These are phyloP conservation scores for Pseudozyma sp. DNA, from an alignment of 1,284 basidiomycete species.

Conservation along the genomic window DNA sequence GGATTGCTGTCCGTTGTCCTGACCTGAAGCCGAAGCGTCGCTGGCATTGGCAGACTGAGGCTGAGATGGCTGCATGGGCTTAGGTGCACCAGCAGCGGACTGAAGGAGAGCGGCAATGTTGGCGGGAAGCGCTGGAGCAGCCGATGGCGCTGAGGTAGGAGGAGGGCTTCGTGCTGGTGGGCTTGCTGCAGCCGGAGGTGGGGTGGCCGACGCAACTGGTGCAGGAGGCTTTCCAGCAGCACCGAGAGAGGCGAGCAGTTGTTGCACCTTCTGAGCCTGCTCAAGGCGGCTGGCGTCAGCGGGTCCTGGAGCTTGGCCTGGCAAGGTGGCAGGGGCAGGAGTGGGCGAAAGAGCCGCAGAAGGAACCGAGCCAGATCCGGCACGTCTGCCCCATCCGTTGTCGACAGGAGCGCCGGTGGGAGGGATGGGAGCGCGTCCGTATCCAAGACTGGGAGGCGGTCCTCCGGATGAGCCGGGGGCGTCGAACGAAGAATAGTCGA, in stretches of 20 bases:
- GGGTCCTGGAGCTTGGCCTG: slow-evolving; percentile 6
- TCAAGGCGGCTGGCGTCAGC: slow-evolving; percentile 58
- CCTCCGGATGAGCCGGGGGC: slow-evolving; percentile 7
- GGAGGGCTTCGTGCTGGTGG: slow-evolving; percentile 28
- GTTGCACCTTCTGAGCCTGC: slow-evolving; percentile 68
- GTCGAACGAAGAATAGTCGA: slow-evolving; percentile 31
- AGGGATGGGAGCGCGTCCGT: slow-evolving; percentile 38
- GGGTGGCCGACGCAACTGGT: slow-evolving; percentile 20
- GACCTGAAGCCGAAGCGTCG: slow-evolving; percentile 12
- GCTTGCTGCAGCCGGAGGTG: slow-evolving; percentile 18
- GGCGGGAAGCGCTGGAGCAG: slow-evolving; percentile 38
- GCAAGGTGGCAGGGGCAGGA: slow-evolving; percentile 2
- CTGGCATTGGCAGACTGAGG: slow-evolving; percentile 35
- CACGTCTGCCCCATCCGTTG: slow-evolving; percentile 44
- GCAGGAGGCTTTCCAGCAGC: slow-evolving; percentile 35
- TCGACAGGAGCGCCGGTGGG: slow-evolving; percentile 39
- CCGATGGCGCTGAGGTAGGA: slow-evolving; percentile 16
- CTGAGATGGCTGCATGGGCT: slow-evolving; percentile 39
- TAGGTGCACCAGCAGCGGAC: slow-evolving; percentile 44
- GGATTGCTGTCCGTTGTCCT: slow-evolving; percentile 42
- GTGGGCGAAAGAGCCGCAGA: slow-evolving; percentile 16
- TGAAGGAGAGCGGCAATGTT: slow-evolving; percentile 53
- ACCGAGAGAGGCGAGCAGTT: slow-evolving; percentile 62
- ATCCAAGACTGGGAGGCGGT: slow-evolving; percentile 13
- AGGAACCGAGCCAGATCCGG: slow-evolving; percentile 29